Evolutionary conservation across 208 protist species (phyloP), one percentile per base, ranked within the genome.

Genomic region (Crithidia expoeki): DNA sequence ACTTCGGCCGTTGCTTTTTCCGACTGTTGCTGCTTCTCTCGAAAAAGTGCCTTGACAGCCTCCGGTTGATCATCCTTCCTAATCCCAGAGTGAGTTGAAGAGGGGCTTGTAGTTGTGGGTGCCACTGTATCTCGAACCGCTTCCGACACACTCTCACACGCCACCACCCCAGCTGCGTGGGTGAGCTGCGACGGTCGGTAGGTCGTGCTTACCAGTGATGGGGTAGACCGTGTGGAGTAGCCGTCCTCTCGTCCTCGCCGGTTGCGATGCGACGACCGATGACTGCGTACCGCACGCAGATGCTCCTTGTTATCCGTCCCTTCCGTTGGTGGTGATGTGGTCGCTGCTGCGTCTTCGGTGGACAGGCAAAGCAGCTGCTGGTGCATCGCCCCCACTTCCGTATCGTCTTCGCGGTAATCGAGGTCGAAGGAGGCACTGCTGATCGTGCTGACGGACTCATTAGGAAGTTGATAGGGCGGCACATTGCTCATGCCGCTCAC

Each of bases 361-460:
- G 65, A 53, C 27, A 79, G 66, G 59, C 21, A 25, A 2, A 66
- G 32, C 23, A 80, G 68, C 34, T 70, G 58, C 50, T 73, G 56
- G 4, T 34, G 67, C 75, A 85, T 77, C 55, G 10, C 42, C 1
- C 70, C 73, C 11, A 60, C 52, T 12, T 72, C 73, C 1, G 40
- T 47, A 61, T 81, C 70, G 16, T 71, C 74, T 30, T 85, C 74
- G 21, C 58, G 49, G 56, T 80, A 68, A 34, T 70, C 23, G 25
- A 72, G 50, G 56, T 78, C 72, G 28, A 56, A 69, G 33, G 79
- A 80, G 38, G 65, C 76, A 36, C 68, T 83, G 38, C 76, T 68
- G 70, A 88, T 88, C n/a, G 75, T 62, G 58, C 83, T 88, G 49
- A 88, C 50, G 14, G 73, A 76, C 38, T 78, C 72, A 16, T 76